Evolutionary conservation across 1,139 yeast genomes (phyloP).

Genomic region (Sugiyamaella pinicola): DNA sequence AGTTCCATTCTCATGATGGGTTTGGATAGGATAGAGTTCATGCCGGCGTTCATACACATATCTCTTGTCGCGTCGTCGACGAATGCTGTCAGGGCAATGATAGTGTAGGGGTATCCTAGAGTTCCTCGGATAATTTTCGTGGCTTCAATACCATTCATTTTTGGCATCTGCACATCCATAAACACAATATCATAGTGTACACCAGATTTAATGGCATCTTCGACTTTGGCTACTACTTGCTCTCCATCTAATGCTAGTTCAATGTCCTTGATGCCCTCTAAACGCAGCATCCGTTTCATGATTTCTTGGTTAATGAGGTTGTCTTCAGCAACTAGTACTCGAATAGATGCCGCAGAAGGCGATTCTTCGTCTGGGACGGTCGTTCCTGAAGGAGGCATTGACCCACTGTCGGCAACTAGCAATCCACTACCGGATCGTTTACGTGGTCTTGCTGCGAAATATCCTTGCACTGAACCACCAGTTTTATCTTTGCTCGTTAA

Average conservation of each 20-base stretch:
- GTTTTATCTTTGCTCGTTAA: constrained; percentile 5
- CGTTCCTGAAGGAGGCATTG: not conserved
- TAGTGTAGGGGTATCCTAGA: constrained; percentile 67
- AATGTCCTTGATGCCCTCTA: constrained; percentile 74
- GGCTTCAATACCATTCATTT: constrained; percentile 82
- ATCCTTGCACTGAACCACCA: not conserved
- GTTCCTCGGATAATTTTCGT: constrained; percentile 71
- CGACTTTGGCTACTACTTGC: constrained; percentile 71
- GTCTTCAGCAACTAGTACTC: constrained; percentile 91
- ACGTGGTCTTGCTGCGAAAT: constrained; percentile 8
- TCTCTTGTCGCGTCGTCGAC: constrained; percentile 84
- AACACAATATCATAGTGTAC: constrained; percentile 67
- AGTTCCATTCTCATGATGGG: constrained; percentile 78
- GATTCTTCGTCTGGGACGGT: not conserved
- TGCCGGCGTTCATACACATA: constrained; percentile 78
- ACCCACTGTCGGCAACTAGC: not conserved
- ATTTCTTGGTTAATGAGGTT: constrained; percentile 91
- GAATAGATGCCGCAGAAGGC: constrained; percentile 31
- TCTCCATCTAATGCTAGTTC: constrained; percentile 88
- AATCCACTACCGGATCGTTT: constrained; percentile 7
- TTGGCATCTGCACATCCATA: constrained; percentile 98
- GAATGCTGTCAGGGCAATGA: constrained; percentile 91
- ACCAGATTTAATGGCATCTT: constrained; percentile 49
- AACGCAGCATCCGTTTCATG: constrained; percentile 74
- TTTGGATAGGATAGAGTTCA: constrained; percentile 85